Evolutionary conservation across 2,329 filamentous ascomycete genomes (phyloP).

Genomic region (Bipolaris bicolor): DNA sequence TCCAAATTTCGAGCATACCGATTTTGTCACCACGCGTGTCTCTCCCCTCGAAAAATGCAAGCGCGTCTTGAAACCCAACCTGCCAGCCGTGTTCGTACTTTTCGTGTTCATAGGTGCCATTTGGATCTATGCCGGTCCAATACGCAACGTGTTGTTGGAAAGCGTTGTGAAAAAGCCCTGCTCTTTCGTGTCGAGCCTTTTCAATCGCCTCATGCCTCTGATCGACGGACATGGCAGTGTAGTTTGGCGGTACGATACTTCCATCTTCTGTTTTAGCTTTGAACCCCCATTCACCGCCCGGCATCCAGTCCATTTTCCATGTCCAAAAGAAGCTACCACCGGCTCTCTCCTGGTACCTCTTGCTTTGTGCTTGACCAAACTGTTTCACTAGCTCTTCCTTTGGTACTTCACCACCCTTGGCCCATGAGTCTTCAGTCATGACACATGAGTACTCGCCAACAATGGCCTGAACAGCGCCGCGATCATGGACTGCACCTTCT

Average conservation of each 20-base stretch:
- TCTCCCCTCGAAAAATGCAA: constrained; percentile 56
- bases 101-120: constrained; percentile 58
- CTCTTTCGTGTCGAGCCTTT: constrained; percentile 50
- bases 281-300: constrained; percentile 68
- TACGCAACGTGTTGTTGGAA: constrained; percentile 56
- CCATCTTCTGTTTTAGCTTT: constrained; percentile 57
- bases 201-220: constrained; percentile 39
- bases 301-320: constrained; percentile 67
- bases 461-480: constrained; percentile 59
- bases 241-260: constrained; percentile 50
- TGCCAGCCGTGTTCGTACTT: constrained; percentile 63
- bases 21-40: constrained; percentile 56
- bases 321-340: constrained; percentile 67
- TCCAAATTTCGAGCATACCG: constrained; percentile 65
- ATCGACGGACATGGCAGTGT: constrained; percentile 17
- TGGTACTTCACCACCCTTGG: constrained; percentile 41
- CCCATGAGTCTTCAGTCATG: constrained; percentile 58
- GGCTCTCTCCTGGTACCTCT: constrained; percentile 56
- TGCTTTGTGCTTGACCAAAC: constrained; percentile 58
- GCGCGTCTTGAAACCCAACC: constrained; percentile 62
- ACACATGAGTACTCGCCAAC: constrained; percentile 67
- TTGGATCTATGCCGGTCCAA: constrained; percentile 56
- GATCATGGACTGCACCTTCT: constrained; percentile 56
- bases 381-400: constrained; percentile 51
- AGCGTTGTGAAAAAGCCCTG: constrained; percentile 45